Evolutionary conservation across 176 grass and related monocot genomes (phyloP).

Genomic region (Triticum monococcum): DNA sequence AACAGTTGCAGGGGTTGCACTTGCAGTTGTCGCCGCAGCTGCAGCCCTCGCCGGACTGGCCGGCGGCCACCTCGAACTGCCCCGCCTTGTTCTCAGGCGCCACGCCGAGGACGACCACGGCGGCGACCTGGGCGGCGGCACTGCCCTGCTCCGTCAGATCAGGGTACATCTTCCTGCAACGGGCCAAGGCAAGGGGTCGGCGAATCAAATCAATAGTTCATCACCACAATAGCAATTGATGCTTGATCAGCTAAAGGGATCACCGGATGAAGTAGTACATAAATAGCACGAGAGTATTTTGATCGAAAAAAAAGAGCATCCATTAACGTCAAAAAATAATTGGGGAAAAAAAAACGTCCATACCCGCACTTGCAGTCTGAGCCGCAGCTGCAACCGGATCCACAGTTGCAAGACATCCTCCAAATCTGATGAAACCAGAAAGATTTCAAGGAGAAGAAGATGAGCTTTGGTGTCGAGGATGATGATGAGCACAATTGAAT

Average conservation of each 20-base stretch:
- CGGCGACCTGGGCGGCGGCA: background rate
- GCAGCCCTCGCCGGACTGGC: constrained; percentile 35
- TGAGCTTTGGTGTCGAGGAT: background rate
- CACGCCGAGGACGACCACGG: constrained; percentile 38
- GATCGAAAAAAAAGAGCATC: too few species aligned
- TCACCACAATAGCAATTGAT: background rate
- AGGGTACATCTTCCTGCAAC: constrained; percentile 53
- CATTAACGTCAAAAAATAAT: too few species aligned
- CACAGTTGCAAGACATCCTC: constrained; percentile 51
- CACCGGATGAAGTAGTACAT: background rate
- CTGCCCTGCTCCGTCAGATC: constrained; percentile 46
- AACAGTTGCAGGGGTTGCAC: constrained; percentile 56
- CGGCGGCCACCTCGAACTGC: constrained; percentile 27
- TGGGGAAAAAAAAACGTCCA: background rate
- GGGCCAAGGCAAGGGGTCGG: background rate
- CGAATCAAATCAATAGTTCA: background rate
- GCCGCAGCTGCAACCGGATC: constrained; percentile 41
- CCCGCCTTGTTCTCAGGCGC: constrained; percentile 26
- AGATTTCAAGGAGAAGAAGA: background rate
- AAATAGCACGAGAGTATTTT: background rate
- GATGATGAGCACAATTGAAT: constrained; percentile 2
- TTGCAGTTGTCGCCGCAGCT: constrained; percentile 40
- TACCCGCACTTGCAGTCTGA: constrained; percentile 48
- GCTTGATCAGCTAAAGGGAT: background rate
- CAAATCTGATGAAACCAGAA: background rate